Conservation (phyloP, 139 green algal genomes). For the Chlorella sp. region DNA sequence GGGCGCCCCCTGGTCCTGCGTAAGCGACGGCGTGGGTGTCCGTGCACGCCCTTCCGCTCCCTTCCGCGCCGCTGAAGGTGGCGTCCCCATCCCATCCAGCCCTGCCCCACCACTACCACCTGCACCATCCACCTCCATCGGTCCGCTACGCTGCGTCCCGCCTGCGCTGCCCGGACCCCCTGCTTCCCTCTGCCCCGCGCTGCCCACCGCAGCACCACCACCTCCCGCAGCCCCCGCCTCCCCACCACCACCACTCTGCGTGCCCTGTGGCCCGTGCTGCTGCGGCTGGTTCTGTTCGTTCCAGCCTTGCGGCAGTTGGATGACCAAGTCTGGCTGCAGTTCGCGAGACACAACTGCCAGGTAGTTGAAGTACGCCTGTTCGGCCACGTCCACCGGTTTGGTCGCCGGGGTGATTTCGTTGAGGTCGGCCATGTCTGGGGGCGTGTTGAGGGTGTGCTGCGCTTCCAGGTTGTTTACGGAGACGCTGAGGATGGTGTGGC, state of each 20-base stretch:
- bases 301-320: slow-evolving; percentile 1
- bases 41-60: too few species aligned
- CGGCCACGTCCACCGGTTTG: neutral
- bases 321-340: neutral
- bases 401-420: neutral
- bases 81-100: too few species aligned
- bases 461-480: neutral
- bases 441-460: neutral
- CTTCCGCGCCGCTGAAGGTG: too few species aligned
- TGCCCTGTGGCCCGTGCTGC: neutral
- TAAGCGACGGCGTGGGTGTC: too few species aligned
- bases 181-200: too few species aligned
- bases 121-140: too few species aligned
- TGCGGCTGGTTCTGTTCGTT: neutral
- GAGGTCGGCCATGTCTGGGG: neutral
- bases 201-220: too few species aligned
- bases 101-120: too few species aligned
- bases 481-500: neutral
- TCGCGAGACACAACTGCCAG: neutral
- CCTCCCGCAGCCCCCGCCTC: too few species aligned
- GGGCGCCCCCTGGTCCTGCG: too few species aligned
- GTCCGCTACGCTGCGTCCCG: too few species aligned
- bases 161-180: too few species aligned
- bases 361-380: neutral
- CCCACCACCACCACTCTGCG: neutral